Evolutionary conservation across 352 stramenopile genomes (phyloP).

Genomic region (Phytophthora sojae): DNA sequence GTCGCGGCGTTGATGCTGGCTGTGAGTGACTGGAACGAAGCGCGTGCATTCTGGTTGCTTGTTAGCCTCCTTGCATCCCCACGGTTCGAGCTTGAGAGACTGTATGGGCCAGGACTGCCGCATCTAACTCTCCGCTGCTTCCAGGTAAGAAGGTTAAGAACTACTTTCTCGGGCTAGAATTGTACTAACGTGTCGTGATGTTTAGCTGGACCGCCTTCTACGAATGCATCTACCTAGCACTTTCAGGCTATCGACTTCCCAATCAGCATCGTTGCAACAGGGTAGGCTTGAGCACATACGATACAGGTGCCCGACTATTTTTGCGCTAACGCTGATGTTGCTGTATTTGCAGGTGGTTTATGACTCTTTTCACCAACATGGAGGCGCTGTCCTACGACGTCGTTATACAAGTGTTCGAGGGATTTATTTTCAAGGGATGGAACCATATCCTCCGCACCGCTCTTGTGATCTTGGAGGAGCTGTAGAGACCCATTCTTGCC

Average conservation of each 20-base stretch:
- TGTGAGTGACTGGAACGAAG: slow-evolving; percentile 72
- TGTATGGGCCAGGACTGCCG: slow-evolving; percentile 69
- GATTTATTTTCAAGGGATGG: slow-evolving; percentile 77
- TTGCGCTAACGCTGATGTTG: not conserved
- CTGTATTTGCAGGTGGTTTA: slow-evolving; percentile 69
- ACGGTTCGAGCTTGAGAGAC: slow-evolving; percentile 62
- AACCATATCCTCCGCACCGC: slow-evolving; percentile 76
- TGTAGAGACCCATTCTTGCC: slow-evolving; percentile 59
- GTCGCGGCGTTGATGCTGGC: slow-evolving; percentile 70
- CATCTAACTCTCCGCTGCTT: slow-evolving; percentile 72
- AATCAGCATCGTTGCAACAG: slow-evolving; percentile 72
- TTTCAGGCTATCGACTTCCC: slow-evolving; percentile 70
- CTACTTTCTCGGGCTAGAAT: not conserved
- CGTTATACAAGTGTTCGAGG: slow-evolving; percentile 67
- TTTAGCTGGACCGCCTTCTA: slow-evolving; percentile 63
- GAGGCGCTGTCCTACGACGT: slow-evolving; percentile 70
- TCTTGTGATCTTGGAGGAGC: slow-evolving; percentile 59
- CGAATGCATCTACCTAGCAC: slow-evolving; percentile 51
- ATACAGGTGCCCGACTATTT: not conserved
- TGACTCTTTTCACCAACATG: slow-evolving; percentile 85
- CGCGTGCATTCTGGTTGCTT: slow-evolving; percentile 74
- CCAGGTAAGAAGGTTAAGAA: slow-evolving; percentile 45
- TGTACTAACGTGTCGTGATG: not conserved
- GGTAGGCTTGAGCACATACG: slow-evolving; percentile 33
- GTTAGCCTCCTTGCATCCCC: slow-evolving; percentile 62